Evolutionary conservation across 1,284 basidiomycete genomes (phyloP), one percentile per base, ranked within the genome.

Genomic region (Fomitopsis pinicola): DNA sequence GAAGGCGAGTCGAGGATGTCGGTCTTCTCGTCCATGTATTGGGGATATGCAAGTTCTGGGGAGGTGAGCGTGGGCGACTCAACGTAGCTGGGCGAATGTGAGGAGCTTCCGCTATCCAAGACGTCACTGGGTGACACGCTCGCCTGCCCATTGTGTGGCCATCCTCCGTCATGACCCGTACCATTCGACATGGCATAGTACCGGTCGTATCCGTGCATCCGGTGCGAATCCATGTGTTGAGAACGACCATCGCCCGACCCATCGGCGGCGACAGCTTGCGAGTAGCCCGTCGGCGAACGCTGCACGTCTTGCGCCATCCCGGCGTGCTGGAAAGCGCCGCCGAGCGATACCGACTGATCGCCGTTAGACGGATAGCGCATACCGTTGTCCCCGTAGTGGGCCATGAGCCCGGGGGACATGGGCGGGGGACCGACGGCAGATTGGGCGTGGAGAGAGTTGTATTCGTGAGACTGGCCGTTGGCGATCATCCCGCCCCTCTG

Each of bases 11-110:
- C 76, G 64, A 89, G 84, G 87, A 74, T 59, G 76, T 79, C 63
- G 42, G 82, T 74, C 71, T 91, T 89, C 63, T 86, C 84, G 59
- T 90, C 88, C 48, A 87, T 85, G 67, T 83, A 85, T 60, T 86
- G 82, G 45, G 78, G 71, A 70, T 84, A 85, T 30, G 78, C 67
- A 70, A 87, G 78, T 58, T 87, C 84, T 54, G 84, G 74, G 15
- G 85, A 78, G 30, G 83, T 81, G 67, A 87, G 72, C 59, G 79
- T 82, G 46, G 87, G 85, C 3, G 87, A 87, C 68, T 83, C 85
- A 65, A 76, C 75, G 65, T 77, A 84, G 57, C 73, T 76, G 58
- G 83, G 82, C 35, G 87, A 84, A 73, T 81, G 77, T 33, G 79
- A 75, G 59, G 82, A 77, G 68, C 79, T 80, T 65, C 76, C 74